Base-by-base conservation (phyloP, 177 flowering plant genomes). In the Vitis hybrid region DNA sequence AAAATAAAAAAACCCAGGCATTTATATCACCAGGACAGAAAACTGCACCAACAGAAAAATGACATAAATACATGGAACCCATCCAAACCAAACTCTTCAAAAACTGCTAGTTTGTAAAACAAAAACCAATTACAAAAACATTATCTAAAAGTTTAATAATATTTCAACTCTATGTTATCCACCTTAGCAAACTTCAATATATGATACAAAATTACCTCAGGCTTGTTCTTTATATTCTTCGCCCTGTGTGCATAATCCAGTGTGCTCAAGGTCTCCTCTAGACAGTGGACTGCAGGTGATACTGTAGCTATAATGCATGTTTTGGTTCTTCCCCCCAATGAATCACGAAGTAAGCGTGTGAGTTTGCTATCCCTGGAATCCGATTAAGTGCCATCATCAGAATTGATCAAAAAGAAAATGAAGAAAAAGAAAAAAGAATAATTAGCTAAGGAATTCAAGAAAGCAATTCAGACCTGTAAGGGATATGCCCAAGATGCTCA, bases 271-370 rank as follows among this genome's bases (percentile, higher is more conserved):
- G 99, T 96, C 80, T 96, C 99, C 78, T 93, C 99, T 60, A 96
- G 80, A 72, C 98, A 93, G 65, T 91, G 94, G 2, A 93, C 97
- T 68, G 99, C 94, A 7, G 99, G 99, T 50, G 99, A 96, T 17
- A 96, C 97, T 34, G 98, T 96, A 6, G 99, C 99, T 64, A 96
- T 93, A 39, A 96, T 95, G 80, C 99, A 95, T 12, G 99, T 95
- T 77, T 93, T 95, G 18, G 98, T 95, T 81, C 94, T 86, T 72
- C 98, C 98, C 39, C 98, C 97, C 69, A 93, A 76, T 58, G 99
- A 95, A 83, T 93, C 99, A 66, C 98, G 92, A 19, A 95, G 86
- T 62, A 95, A 77, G 52, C 99, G 75, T 14, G 98, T 95, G 32
- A 95, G 91, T 74, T 95, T 93, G 84, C 99, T 91, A 76, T 91